Evolutionary conservation across 2,329 filamentous ascomycete genomes (phyloP), one percentile per base, ranked within the genome.

Genomic region (Trichoderma sp.): DNA sequence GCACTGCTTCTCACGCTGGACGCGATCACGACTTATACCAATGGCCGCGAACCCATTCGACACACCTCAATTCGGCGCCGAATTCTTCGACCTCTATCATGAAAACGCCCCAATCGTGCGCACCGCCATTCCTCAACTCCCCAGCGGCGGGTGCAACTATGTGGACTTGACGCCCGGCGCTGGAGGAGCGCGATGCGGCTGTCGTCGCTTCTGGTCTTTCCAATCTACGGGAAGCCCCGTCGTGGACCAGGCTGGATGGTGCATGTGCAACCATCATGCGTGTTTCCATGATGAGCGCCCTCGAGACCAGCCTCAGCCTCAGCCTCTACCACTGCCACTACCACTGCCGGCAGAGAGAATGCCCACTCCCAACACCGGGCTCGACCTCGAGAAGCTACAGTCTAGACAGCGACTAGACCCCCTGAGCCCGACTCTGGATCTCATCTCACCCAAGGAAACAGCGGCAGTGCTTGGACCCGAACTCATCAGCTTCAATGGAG

Each of bases 181-280:
- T 73, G 84, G 83, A 77, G 86, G 85, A 72, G 82, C 84, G 36
- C 84, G 84, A 73, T 90, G 88, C 74, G 88, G 88, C 77, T 90
- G 88, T 75, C 87, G 88, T 74, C 87, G 87, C 67, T 90, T 90
- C 80, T 90, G 87, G 87, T 84, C 84, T 76, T 84, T 84, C 73
- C 80, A 80, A 70, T 75, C 78, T 69, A 74, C 77, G 60, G 80
- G 76, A 36, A 78, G 79, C 63, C 77, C 81, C 61, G 77, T 80
- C 56, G 75, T 79, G 69, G 84, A 85, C 68, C 84, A 88, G 76
- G 76, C 82, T 32, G 81, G 82, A 73, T 88, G 84, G 83, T 90
- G 88, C 80, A 89, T 90, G 88, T 90, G 88, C 76, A 86, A 86
- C 67, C 88, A 90, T 75, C 88, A 90, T 79, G 88, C 88, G 68